phyloP scores from a whole-genome alignment of 169 alveolate genomes.

The Babesia bovis region DNA sequence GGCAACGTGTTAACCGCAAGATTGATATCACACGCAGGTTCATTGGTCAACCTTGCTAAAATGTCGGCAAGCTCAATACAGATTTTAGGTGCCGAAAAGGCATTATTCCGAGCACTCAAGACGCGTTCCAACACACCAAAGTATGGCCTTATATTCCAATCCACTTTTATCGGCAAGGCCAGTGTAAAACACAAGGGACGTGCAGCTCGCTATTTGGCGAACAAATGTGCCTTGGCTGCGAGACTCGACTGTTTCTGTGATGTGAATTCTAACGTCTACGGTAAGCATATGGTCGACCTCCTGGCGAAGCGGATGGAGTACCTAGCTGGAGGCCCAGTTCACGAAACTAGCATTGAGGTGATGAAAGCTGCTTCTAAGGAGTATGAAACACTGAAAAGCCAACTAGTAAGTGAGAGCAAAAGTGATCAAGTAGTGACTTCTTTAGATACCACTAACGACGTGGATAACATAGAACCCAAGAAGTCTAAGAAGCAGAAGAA shows the following conservation, averaged over 20 bases:
- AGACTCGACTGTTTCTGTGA: slow-evolving; percentile 92
- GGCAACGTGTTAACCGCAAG: slow-evolving; percentile 96
- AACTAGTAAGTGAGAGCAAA: slow-evolving; percentile 20
- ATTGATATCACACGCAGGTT: slow-evolving; percentile 96
- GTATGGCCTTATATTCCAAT: slow-evolving; percentile 96
- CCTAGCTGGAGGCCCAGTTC: slow-evolving; percentile 86
- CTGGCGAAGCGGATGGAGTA: slow-evolving; percentile 93
- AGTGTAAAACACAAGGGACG: slow-evolving; percentile 93
- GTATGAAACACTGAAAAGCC: slow-evolving; percentile 52
- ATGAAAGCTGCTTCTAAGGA: slow-evolving; percentile 81
- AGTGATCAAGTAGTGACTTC: not conserved
- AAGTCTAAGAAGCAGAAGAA: slow-evolving; percentile 13
- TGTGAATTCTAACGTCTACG: slow-evolving; percentile 83
- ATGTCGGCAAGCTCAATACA: slow-evolving; percentile 96
- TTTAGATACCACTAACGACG: not conserved
- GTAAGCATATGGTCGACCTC: slow-evolving; percentile 90
- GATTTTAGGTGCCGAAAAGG: slow-evolving; percentile 96
- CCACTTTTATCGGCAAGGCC: slow-evolving; percentile 95
- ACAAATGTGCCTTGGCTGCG: slow-evolving; percentile 97
- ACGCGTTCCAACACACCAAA: slow-evolving; percentile 98
- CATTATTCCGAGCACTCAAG: slow-evolving; percentile 96
- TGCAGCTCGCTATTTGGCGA: slow-evolving; percentile 95
- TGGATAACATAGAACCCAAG: not conserved
- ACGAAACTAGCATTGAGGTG: slow-evolving; percentile 83
- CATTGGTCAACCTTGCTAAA: slow-evolving; percentile 91